Percentiles rank a stretch among this genome's conserved stretches.
Conservation (phyloP, 108 stramenopile species). For the Hondaea fermentalgiana region DNA sequence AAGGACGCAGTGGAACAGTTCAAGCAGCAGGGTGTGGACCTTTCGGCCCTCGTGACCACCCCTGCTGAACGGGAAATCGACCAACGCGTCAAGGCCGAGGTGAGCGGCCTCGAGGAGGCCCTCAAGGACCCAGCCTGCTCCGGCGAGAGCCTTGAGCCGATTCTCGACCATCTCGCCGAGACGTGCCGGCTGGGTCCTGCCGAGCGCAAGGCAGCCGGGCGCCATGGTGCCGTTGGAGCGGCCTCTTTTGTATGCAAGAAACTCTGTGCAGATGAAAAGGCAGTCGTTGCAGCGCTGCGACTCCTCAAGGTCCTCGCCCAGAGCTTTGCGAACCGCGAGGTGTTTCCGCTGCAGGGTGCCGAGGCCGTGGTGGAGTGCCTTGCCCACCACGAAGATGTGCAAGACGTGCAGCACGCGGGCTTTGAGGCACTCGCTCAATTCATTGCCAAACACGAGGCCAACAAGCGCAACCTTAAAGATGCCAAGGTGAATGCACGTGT, state of each 20-base stretch:
- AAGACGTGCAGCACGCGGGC: neutral
- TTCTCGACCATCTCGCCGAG: neutral
- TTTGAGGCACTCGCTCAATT: neutral
- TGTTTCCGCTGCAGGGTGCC: neutral
- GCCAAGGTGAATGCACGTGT: neutral
- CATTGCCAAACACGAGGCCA: neutral
- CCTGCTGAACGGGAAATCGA: neutral
- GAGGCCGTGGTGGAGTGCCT: neutral
- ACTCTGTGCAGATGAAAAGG: neutral
- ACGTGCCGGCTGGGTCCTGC: neutral
- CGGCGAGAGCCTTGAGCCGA: neutral
- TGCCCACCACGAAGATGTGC: neutral
- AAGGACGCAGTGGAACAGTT: slow-evolving; percentile 40
- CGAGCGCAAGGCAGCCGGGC: neutral
- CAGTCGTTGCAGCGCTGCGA: neutral
- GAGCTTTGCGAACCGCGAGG: neutral
- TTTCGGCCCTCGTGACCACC: neutral
- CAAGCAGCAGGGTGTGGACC: slow-evolving; percentile 28
- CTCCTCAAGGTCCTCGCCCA: neutral
- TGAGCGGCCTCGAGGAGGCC: neutral
- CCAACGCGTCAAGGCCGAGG: neutral
- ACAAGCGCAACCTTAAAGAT: slow-evolving; percentile 9
- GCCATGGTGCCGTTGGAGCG: neutral
- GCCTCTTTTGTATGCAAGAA: neutral
- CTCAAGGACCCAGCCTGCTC: neutral